Evolutionary conservation across 2,329 filamentous ascomycete genomes (phyloP).

Genomic region (Elsinoe arachidis): DNA sequence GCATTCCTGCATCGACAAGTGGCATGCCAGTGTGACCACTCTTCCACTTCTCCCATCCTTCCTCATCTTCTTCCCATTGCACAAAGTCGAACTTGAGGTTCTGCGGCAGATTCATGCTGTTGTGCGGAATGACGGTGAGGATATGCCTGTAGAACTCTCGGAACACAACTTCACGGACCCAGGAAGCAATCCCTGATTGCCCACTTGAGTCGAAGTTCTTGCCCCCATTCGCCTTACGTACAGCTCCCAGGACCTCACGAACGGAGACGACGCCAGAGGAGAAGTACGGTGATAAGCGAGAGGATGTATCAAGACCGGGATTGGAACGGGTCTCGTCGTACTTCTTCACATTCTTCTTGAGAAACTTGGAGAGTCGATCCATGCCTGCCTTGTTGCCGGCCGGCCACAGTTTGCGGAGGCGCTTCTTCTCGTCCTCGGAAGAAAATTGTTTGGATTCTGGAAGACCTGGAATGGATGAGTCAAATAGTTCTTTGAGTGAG

Average conservation of each 20-base stretch:
- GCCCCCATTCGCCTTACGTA: constrained; percentile 35
- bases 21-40: constrained; percentile 40
- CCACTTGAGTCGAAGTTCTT: constrained; percentile 35
- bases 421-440: constrained; percentile 31
- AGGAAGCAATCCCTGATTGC: constrained; percentile 31
- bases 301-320: constrained; percentile 35
- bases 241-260: constrained; percentile 36
- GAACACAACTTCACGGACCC: constrained; percentile 46
- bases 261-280: constrained; percentile 38
- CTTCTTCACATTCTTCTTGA: constrained; percentile 26
- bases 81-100: constrained; percentile 46
- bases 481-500: constrained; percentile 50
- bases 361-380: constrained; percentile 34
- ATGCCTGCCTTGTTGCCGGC: constrained; percentile 36
- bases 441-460: constrained; percentile 35
- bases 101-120: constrained; percentile 42
- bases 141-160: constrained; percentile 44
- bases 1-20: constrained; percentile 45
- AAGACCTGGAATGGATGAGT: constrained; percentile 33
- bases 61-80: constrained; percentile 43
- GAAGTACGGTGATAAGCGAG: constrained; percentile 38
- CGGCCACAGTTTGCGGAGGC: constrained; percentile 38
- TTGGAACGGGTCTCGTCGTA: constrained; percentile 37
- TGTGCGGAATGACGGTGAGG: constrained; percentile 39
- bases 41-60: constrained; percentile 42